Evolutionary conservation across 2,329 filamentous ascomycete genomes (phyloP).

Genomic region (Diplodia scrobiculata): DNA sequence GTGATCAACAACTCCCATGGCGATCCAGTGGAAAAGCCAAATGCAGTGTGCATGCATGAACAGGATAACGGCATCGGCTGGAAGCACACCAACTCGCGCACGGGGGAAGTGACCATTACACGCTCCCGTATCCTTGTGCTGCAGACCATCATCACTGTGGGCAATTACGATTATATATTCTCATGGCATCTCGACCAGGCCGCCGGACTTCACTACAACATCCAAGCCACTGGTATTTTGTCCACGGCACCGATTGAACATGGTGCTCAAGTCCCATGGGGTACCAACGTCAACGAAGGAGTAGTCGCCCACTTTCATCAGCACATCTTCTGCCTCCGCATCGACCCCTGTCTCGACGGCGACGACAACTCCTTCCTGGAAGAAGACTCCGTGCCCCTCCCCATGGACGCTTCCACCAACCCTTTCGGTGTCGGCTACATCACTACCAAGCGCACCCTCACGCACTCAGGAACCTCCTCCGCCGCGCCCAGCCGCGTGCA

Average conservation of each 20-base stretch:
- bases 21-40: conserved; percentile 45
- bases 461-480: conserved; percentile 30
- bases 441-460: conserved; percentile 24
- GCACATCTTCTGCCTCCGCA: conserved; percentile 48
- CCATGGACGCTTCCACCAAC: conserved; percentile 19
- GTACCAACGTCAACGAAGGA: conserved; percentile 32
- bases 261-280: conserved; percentile 30
- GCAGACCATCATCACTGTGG: conserved; percentile 38
- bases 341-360: conserved; percentile 50
- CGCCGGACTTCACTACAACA: conserved; percentile 31
- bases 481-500: conserved; percentile 45
- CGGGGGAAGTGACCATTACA: conserved; percentile 34
- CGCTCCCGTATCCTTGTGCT: conserved; percentile 36
- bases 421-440: conserved; percentile 15
- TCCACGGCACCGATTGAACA: conserved; percentile 31
- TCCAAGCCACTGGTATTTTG: conserved; percentile 33
- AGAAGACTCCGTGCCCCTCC: conserved; percentile 37
- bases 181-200: conserved; percentile 32
- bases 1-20: conserved; percentile 44
- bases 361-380: conserved; percentile 40
- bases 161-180: conserved; percentile 39
- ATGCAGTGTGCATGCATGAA: conserved; percentile 50
- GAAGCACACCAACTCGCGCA: conserved; percentile 40
- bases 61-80: conserved; percentile 38
- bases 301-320: conserved; percentile 33